Conservation (phyloP, 1,139 yeast genomes). For the Kodamaea fungicola region DNA sequence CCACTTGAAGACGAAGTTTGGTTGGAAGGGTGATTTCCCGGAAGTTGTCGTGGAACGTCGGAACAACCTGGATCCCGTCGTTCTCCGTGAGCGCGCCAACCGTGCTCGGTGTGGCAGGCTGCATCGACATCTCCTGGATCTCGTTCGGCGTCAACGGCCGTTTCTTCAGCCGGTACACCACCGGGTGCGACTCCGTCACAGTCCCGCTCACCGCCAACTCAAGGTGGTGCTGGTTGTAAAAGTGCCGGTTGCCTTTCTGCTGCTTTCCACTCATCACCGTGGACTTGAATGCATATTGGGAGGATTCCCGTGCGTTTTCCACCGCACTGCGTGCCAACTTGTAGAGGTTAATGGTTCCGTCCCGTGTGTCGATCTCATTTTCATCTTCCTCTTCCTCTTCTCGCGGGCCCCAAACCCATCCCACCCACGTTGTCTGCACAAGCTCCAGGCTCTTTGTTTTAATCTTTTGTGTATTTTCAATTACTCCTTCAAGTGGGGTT, state of each 20-base stretch:
- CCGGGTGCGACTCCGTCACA: conserved; percentile 37
- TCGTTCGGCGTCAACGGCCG: conserved; percentile 36
- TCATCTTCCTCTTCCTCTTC: conserved; percentile 8
- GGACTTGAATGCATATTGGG: conserved; percentile 35
- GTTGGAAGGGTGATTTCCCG: conserved; percentile 41
- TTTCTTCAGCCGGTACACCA: conserved; percentile 30
- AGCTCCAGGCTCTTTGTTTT: not conserved
- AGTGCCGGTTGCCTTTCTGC: conserved; percentile 7
- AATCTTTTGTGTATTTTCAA: not conserved
- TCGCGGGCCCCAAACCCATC: conserved; percentile 18
- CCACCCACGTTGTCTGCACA: conserved; percentile 17
- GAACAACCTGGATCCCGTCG: conserved; percentile 1
- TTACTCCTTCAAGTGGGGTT: not conserved
- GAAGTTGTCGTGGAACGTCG: conserved; percentile 24
- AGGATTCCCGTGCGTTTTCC: conserved; percentile 30
- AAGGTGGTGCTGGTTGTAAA: conserved; percentile 10
- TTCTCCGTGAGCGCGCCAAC: not conserved
- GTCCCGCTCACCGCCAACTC: conserved; percentile 44
- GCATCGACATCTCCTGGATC: conserved; percentile 24
- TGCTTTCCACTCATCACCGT: conserved; percentile 17
- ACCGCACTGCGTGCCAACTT: conserved; percentile 34
- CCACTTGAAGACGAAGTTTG: conserved; percentile 33
- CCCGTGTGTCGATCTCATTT: conserved; percentile 6
- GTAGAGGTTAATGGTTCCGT: conserved; percentile 21
- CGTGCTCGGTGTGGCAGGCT: conserved; percentile 2